These are phyloP conservation scores for Nothophaeocryptopus gaeumannii DNA, from an alignment of 2,329 filamentous ascomycete genomes.

Conservation along the genomic window DNA sequence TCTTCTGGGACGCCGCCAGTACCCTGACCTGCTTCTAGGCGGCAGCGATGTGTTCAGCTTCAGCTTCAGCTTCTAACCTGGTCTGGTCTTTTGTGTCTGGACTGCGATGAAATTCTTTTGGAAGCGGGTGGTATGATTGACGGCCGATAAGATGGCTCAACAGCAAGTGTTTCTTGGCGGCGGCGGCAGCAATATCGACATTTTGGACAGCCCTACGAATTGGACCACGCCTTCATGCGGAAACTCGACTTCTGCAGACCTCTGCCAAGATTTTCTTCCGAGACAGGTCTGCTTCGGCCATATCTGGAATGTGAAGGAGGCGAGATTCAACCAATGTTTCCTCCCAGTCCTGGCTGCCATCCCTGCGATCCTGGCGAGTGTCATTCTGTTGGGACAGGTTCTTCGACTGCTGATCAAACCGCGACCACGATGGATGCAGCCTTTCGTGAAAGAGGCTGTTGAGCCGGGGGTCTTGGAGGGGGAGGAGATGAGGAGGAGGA, in stretches of 20 bases:
- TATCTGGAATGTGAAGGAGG: conserved; percentile 36
- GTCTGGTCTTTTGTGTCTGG: no score
- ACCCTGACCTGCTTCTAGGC: no score
- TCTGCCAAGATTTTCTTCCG: no score
- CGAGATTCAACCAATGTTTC: conserved; percentile 42
- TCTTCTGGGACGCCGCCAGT: no score
- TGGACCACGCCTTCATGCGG: background rate
- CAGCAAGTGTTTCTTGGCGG: no score
- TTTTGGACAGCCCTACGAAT: no score
- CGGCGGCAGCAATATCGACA: no score
- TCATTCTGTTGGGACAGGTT: conserved; percentile 39
- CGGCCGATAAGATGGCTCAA: no score
- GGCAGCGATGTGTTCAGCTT: no score
- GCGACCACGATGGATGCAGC: conserved; percentile 50
- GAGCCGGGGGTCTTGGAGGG: conserved; percentile 17
- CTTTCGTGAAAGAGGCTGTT: conserved; percentile 50
- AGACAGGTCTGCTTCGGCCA: conserved; percentile 23
- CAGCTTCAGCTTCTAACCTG: no score
- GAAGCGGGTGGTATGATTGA: no score
- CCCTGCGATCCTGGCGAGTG: conserved; percentile 37
- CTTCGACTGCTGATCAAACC: conserved; percentile 29
- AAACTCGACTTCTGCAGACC: background rate
- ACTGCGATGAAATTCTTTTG: no score
- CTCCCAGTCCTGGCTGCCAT: conserved; percentile 39
- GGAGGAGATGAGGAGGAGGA: conserved; percentile 35